A percentile compares a stretch with the other conserved stretches of the same genome.
Conservation (phyloP, 257 asterid genomes). For the Plectranthus barbatus region DNA sequence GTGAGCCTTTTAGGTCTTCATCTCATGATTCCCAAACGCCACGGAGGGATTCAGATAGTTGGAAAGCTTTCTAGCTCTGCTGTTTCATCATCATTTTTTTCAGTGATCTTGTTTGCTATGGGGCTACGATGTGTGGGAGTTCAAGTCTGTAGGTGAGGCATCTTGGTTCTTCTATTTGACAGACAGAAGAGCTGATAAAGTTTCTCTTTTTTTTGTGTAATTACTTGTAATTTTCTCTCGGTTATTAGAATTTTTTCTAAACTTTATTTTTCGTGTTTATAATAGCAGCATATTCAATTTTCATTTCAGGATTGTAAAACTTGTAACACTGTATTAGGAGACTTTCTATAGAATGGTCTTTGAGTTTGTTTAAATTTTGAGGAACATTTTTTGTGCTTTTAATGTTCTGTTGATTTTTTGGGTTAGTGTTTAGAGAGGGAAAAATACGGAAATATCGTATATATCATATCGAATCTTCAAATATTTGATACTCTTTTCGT, state of each 20-base stretch:
- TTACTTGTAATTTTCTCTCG: conserved; percentile 2
- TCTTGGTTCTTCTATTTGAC: conserved; percentile 13
- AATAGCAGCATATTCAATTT: conserved; percentile 23
- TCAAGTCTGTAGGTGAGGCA: conserved; percentile 9
- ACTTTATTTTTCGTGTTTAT: conserved; percentile 18
- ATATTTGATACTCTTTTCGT: too few relatives aligned
- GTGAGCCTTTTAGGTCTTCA: conserved; percentile 57
- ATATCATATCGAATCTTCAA: too few relatives aligned
- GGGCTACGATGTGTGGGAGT: conserved; percentile 17
- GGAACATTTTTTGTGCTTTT: neutral
- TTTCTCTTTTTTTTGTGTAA: conserved; percentile 8
- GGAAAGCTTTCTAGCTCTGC: conserved; percentile 70
- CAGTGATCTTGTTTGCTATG: conserved; percentile 12
- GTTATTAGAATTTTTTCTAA: neutral
- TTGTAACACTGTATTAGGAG: conserved; percentile 16
- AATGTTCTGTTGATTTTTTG: too few relatives aligned
- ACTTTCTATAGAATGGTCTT: conserved; percentile 1
- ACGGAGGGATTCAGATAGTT: conserved; percentile 59
- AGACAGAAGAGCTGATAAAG: conserved; percentile 5
- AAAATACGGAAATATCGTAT: too few relatives aligned
- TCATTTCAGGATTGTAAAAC: conserved; percentile 23
- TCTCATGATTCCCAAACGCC: conserved; percentile 60
- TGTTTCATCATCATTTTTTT: neutral
- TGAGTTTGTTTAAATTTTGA: conserved; percentile 4
- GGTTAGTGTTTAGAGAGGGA: too few relatives aligned